phyloP scores from a whole-genome alignment of 352 stramenopile genomes.

The Globisporangium lucens region DNA sequence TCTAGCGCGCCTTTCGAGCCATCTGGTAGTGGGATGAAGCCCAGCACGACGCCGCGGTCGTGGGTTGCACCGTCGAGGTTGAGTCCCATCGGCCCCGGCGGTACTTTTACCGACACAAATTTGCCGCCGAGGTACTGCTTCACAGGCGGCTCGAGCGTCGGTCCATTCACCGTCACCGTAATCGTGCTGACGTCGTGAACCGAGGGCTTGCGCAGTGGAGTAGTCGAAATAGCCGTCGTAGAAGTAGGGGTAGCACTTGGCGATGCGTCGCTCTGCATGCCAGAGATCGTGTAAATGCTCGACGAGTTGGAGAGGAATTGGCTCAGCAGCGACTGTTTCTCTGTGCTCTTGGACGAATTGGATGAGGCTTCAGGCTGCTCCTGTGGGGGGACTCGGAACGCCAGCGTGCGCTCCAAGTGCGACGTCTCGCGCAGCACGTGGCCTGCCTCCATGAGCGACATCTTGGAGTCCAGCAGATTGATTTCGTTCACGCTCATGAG shows the following conservation, averaged over 20 bases:
- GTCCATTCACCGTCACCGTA: constrained; percentile 13
- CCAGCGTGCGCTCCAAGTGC: constrained; percentile 32
- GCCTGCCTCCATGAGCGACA: constrained; percentile 42
- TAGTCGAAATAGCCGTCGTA: background rate
- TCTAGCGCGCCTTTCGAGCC: constrained; percentile 54
- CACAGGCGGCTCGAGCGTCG: background rate
- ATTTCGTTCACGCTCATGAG: constrained; percentile 62
- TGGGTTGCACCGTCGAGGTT: constrained; percentile 52
- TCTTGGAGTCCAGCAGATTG: constrained; percentile 35
- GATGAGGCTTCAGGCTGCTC: background rate
- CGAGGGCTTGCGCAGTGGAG: constrained; percentile 12
- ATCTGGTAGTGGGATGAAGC: constrained; percentile 57
- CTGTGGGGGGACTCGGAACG: constrained; percentile 39
- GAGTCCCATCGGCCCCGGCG: constrained; percentile 59
- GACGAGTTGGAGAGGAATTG: background rate
- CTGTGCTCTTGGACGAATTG: background rate
- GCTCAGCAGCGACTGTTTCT: constrained; percentile 12
- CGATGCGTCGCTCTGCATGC: background rate
- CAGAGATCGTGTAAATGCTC: constrained; percentile 7
- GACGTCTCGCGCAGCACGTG: constrained; percentile 50
- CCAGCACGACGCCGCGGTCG: constrained; percentile 55
- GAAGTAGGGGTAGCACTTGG: background rate
- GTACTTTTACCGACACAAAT: constrained; percentile 37
- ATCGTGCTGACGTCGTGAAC: constrained; percentile 12
- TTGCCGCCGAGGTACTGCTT: background rate